These are phyloP conservation scores for Lecanoromycetidae sp. DNA, from an alignment of 2,329 filamentous ascomycete species.

Conservation along the genomic window DNA sequence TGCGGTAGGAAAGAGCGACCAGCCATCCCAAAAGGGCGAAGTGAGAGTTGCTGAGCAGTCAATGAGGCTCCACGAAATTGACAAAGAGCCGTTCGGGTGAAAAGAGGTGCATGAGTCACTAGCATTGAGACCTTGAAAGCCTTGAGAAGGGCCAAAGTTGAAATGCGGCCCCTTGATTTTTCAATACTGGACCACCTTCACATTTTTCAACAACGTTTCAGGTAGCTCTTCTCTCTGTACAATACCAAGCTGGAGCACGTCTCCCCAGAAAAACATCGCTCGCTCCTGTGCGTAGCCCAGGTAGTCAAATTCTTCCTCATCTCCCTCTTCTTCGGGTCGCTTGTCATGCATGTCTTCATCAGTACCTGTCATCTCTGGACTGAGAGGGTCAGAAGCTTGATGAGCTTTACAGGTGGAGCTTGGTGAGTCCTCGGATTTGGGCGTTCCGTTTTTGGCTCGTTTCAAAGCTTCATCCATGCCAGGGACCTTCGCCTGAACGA, in stretches of 20 bases:
- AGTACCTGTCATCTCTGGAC: neutral
- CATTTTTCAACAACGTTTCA: slow-evolving; percentile 44
- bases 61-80: no score
- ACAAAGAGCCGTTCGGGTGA: no score
- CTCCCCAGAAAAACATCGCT: slow-evolving; percentile 89
- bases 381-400: slow-evolving; percentile 4
- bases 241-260: slow-evolving; percentile 66
- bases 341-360: slow-evolving; percentile 13
- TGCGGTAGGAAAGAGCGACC: no score
- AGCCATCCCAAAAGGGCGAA: no score
- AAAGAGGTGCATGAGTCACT: no score
- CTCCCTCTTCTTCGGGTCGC: slow-evolving; percentile 31
- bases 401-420: neutral
- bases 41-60: no score
- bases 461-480: slow-evolving; percentile 45
- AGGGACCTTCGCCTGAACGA: slow-evolving; percentile 82
- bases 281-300: slow-evolving; percentile 81
- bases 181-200: slow-evolving; percentile 61
- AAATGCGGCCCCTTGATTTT: no score
- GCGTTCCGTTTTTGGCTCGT: slow-evolving; percentile 2
- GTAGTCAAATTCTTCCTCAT: slow-evolving; percentile 80
- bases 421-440: slow-evolving; percentile 4
- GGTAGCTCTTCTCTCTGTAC: slow-evolving; percentile 66
- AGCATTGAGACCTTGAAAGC: no score
- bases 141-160: no score